Percentiles rank a stretch among this genome's conserved stretches.
Conservation (phyloP, 331 rosid genomes). For the Saraca asoca region DNA sequence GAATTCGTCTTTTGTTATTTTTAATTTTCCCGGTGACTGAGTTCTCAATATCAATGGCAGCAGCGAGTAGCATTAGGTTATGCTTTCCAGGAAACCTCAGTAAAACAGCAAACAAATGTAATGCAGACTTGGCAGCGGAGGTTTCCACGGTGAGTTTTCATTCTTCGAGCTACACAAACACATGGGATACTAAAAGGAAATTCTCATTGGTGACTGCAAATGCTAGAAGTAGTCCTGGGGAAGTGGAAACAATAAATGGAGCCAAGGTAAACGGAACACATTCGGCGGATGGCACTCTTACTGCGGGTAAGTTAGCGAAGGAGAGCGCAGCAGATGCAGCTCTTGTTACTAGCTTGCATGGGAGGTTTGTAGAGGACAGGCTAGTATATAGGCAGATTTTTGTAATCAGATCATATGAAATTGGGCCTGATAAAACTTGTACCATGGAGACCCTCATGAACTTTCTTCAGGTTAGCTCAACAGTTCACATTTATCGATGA, state of each 20-base stretch:
- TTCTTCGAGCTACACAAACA: slow-evolving; percentile 2
- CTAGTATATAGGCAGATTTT: slow-evolving; percentile 74
- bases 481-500: no score
- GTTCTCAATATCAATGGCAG: slow-evolving; percentile 45
- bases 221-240: slow-evolving; percentile 14
- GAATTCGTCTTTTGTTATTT: slow-evolving; percentile 13
- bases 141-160: slow-evolving; percentile 1
- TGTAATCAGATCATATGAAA: slow-evolving; percentile 79
- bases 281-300: slow-evolving; percentile 35
- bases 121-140: slow-evolving; percentile 1
- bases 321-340: slow-evolving; percentile 40
- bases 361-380: slow-evolving; percentile 69
- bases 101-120: slow-evolving; percentile 27
- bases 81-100: slow-evolving; percentile 27
- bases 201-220: slow-evolving; percentile 33
- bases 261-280: slow-evolving; percentile 59
- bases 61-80: slow-evolving; percentile 24
- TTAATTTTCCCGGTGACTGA: slow-evolving; percentile 17
- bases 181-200: slow-evolving; percentile 6
- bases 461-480: slow-evolving; percentile 72
- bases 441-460: slow-evolving; percentile 96
- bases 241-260: slow-evolving; percentile 48
- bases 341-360: slow-evolving; percentile 55
- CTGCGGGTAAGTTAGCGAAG: slow-evolving; percentile 14
- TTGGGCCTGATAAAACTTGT: slow-evolving; percentile 86